A percentile compares a stretch with the other conserved stretches of the same genome.
Evolutionary conservation across 352 stramenopile species (phyloP).

Genomic region (Globisporangium mamillatum): DNA sequence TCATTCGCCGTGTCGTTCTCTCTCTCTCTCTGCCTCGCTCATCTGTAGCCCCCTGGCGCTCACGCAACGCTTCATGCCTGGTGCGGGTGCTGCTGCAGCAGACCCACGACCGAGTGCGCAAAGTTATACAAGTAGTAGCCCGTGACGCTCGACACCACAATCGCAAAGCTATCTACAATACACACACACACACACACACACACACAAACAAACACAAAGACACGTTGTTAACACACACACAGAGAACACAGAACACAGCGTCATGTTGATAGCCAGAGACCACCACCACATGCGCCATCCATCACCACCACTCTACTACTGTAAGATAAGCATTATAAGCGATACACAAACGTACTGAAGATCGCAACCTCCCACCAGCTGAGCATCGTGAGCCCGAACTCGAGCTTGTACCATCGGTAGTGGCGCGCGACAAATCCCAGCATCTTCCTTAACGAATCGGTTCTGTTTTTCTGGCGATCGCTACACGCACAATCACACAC

Average conservation of each 20-base stretch:
- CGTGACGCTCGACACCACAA: conserved; percentile 68
- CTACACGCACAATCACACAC: neutral
- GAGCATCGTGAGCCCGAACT: conserved; percentile 84
- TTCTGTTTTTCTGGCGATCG: neutral
- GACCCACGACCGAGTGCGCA: conserved; percentile 38
- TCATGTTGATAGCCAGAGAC: neutral
- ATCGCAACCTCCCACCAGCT: conserved; percentile 78
- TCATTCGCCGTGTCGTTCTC: neutral
- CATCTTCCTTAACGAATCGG: conserved; percentile 27
- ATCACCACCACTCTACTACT: neutral
- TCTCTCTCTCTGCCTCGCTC: neutral
- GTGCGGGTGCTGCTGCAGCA: conserved; percentile 31
- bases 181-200: neutral
- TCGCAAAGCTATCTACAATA: conserved; percentile 59
- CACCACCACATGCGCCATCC: neutral
- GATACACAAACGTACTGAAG: conserved; percentile 59
- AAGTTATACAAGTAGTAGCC: conserved; percentile 81
- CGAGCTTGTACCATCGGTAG: conserved; percentile 87
- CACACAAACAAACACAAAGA: neutral
- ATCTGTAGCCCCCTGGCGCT: neutral
- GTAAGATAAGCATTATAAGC: neutral
- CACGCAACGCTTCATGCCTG: conserved; percentile 1
- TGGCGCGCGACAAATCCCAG: conserved; percentile 57
- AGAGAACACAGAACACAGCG: neutral
- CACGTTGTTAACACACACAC: neutral